phyloP scores from a whole-genome alignment of 176 grass and related monocot species.

The Cenchrus americanus region DNA sequence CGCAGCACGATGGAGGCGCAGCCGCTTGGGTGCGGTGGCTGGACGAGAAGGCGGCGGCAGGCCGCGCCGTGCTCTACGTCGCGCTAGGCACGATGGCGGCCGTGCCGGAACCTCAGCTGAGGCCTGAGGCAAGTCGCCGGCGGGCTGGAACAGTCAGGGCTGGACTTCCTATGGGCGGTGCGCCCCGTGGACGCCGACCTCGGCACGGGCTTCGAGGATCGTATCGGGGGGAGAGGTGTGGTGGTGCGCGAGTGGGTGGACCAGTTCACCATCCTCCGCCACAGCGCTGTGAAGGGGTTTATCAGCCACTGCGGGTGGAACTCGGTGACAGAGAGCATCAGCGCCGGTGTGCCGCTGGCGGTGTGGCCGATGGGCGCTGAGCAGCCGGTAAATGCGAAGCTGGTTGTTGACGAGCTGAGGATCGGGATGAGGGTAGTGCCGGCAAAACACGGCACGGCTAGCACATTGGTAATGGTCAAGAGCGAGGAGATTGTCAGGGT shows the following conservation, averaged over 20 bases:
- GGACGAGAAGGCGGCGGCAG: conserved; percentile 32
- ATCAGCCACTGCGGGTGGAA: conserved; percentile 38
- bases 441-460: accelerated
- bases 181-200: neutral
- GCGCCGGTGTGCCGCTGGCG: conserved; percentile 43
- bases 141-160: neutral
- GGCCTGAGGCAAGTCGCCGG: conserved; percentile 11
- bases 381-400: conserved; percentile 29
- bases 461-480: neutral
- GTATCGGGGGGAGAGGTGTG: conserved; percentile 1
- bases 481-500: conserved; percentile 6
- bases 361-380: conserved; percentile 38
- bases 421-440: conserved; percentile 11
- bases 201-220: conserved; percentile 14
- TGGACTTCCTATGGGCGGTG: conserved; percentile 37
- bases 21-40: conserved; percentile 23
- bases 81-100: conserved; percentile 3
- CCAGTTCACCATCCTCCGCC: conserved; percentile 25
- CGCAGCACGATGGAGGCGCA: neutral
- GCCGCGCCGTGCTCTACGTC: conserved; percentile 23
- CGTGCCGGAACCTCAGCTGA: neutral
- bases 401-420: conserved; percentile 16
- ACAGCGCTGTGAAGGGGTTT: conserved; percentile 24
- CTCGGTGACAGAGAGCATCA: conserved; percentile 26
- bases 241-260: conserved; percentile 43